A percentile compares a stretch with the other conserved stretches of the same genome.
phyloP scores from a whole-genome alignment of 208 protist genomes.

The Novymonas esmeraldas region DNA sequence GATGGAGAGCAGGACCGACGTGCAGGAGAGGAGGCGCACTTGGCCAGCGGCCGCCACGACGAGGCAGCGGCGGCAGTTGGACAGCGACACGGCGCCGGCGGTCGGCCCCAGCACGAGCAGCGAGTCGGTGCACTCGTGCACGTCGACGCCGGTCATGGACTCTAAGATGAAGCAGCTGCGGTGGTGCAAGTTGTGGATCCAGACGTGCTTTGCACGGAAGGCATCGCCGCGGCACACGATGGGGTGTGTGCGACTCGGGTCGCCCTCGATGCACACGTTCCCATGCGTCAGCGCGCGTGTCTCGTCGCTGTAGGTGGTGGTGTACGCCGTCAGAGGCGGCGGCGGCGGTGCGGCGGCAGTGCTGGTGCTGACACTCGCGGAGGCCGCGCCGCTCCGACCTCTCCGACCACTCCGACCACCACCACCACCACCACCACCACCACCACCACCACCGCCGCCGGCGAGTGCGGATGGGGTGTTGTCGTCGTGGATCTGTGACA shows the following conservation, averaged over 20 bases:
- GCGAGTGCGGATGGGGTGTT: neutral
- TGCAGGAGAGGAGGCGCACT: conserved; percentile 28
- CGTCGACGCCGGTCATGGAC: conserved; percentile 5
- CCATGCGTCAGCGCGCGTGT: neutral
- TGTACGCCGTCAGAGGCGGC: neutral
- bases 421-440: neutral
- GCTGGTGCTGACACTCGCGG: no score
- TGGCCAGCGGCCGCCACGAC: conserved; percentile 31
- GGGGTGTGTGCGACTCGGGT: neutral
- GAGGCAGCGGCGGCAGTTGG: conserved; percentile 29
- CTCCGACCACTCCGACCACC: neutral
- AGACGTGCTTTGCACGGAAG: conserved; percentile 15
- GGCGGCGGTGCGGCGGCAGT: neutral
- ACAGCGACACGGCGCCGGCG: conserved; percentile 32
- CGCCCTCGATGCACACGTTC: conserved; percentile 18
- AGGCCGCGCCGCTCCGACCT: neutral
- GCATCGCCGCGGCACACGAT: conserved; percentile 15
- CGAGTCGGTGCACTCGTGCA: conserved; percentile 27
- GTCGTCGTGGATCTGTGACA: conserved; percentile 12
- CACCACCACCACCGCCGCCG: no score
- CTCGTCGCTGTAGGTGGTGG: neutral
- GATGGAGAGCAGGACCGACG: conserved; percentile 18
- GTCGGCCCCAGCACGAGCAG: conserved; percentile 47
- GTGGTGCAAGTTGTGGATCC: conserved; percentile 14
- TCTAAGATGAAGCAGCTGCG: conserved; percentile 23